These are phyloP conservation scores for Blastosporella zonata DNA, from an alignment of 1,284 basidiomycete genomes.

Conservation along the genomic window DNA sequence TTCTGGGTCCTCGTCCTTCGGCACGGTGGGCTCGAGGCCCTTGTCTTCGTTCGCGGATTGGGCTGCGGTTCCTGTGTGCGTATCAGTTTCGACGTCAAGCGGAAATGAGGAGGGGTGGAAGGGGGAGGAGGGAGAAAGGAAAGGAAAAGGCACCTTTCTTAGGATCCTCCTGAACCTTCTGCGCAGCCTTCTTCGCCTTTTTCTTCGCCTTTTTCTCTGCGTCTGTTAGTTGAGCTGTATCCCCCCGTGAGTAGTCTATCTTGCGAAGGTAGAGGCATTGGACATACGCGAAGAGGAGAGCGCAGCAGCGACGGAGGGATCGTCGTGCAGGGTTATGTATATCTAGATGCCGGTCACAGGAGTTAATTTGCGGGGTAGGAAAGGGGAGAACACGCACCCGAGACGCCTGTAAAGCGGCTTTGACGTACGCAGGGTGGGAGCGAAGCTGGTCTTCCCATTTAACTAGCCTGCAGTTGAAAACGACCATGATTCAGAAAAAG, in stretches of 20 bases:
- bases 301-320: slow-evolving; percentile 57
- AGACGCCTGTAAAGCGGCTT: slow-evolving; percentile 70
- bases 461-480: slow-evolving; percentile 60
- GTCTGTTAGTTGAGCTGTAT: slow-evolving; percentile 48
- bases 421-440: slow-evolving; percentile 74
- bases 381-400: slow-evolving; percentile 39
- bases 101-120: background rate
- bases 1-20: slow-evolving; percentile 83
- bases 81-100: slow-evolving; percentile 27
- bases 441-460: slow-evolving; percentile 82
- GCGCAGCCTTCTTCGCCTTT: slow-evolving; percentile 84
- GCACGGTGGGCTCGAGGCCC: slow-evolving; percentile 59
- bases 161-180: slow-evolving; percentile 62
- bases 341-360: slow-evolving; percentile 48
- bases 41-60: slow-evolving; percentile 63
- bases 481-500: background rate
- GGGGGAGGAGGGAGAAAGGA: background rate
- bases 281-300: slow-evolving; percentile 37
- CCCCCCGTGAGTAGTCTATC: slow-evolving; percentile 1
- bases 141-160: slow-evolving; percentile 45
- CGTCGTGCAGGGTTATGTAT: slow-evolving; percentile 73
- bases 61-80: no score
- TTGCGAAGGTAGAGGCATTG: background rate
- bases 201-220: slow-evolving; percentile 87
- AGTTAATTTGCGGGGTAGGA: background rate